phyloP scores from a whole-genome alignment of 805 yeast species.

The Candida sphagnicola region DNA sequence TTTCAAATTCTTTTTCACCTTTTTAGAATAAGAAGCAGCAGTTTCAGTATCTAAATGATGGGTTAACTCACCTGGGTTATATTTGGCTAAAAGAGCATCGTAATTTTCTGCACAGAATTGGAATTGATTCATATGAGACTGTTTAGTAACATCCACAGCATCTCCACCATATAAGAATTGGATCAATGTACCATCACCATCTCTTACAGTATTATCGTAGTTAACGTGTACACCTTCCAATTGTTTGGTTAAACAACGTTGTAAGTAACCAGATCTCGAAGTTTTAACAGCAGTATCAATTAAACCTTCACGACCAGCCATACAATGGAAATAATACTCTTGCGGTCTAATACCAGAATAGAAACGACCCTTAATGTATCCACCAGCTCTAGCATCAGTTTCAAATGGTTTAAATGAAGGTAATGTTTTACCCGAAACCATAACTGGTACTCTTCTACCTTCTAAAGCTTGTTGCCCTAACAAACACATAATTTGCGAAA shows the following conservation, averaged over 20 bases:
- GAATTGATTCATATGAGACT: conserved; percentile 90
- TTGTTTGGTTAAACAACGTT: conserved; percentile 97
- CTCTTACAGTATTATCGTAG: conserved; percentile 94
- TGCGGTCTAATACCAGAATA: conserved; percentile 97
- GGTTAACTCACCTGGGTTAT: conserved; percentile 71
- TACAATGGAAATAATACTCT: conserved; percentile 99
- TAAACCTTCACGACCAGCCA: conserved; percentile 99
- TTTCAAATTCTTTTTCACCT: conserved; percentile 66
- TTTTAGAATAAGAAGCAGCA: conserved; percentile 78
- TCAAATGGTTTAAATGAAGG: conserved; percentile 97
- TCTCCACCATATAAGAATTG: conserved; percentile 99
- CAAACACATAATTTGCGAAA: conserved; percentile 98
- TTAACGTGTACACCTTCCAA: conserved; percentile 93
- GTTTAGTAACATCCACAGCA: conserved; percentile 89
- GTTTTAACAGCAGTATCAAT: conserved; percentile 99
- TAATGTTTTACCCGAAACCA: conserved; percentile 96
- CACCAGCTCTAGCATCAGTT: conserved; percentile 98
- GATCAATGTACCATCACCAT: conserved; percentile 87
- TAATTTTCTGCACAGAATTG: conserved; percentile 90
- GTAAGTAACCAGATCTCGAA: conserved; percentile 95
- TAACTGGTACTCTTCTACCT: conserved; percentile 98
- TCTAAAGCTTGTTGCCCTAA: conserved; percentile 98
- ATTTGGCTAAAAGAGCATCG: conserved; percentile 78
- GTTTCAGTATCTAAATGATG: conserved; percentile 79
- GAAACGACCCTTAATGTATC: conserved; percentile 94